These are phyloP conservation scores for Krasilnikovozyma curviuscula DNA, from an alignment of 768 basidiomycete species.

Conservation along the genomic window DNA sequence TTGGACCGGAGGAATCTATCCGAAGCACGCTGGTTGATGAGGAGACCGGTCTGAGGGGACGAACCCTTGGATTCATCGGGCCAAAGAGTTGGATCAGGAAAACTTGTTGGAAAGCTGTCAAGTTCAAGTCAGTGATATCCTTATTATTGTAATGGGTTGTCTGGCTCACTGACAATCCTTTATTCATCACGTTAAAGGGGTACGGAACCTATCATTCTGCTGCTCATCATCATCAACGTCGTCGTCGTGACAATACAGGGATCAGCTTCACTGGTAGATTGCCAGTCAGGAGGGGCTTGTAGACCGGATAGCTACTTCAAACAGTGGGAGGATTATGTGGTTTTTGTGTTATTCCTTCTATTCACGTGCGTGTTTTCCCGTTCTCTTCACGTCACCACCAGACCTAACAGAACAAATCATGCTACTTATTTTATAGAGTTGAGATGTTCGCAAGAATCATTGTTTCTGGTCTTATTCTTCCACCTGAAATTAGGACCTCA, in stretches of 20 bases:
- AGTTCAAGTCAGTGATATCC: conserved; percentile 44
- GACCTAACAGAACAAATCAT: neutral
- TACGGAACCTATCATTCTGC: conserved; percentile 69
- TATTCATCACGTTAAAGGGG: conserved; percentile 36
- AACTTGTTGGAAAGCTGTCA: conserved; percentile 45
- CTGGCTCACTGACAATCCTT: neutral
- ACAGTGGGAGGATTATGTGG: conserved; percentile 65
- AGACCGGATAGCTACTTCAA: conserved; percentile 51
- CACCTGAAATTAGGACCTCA: neutral
- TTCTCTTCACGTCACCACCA: neutral
- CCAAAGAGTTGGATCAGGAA: conserved; percentile 46
- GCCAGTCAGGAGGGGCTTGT: conserved; percentile 13
- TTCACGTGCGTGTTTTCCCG: conserved; percentile 47
- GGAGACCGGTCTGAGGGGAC: conserved; percentile 42
- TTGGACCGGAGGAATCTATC: conserved; percentile 17
- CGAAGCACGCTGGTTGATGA: conserved; percentile 29
- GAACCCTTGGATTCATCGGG: conserved; percentile 57
- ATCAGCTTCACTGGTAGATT: conserved; percentile 33
- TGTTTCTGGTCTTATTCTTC: conserved; percentile 64
- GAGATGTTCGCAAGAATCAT: conserved; percentile 77
- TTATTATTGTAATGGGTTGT: neutral
- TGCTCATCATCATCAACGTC: conserved; percentile 67
- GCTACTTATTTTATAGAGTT: conserved; percentile 32
- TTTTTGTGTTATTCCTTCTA: conserved; percentile 64
- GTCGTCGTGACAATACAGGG: conserved; percentile 65